Evolutionary conservation across 2,329 filamentous ascomycete species (phyloP), one percentile per base, ranked within the genome.

Genomic region (Cercospora sp.): DNA sequence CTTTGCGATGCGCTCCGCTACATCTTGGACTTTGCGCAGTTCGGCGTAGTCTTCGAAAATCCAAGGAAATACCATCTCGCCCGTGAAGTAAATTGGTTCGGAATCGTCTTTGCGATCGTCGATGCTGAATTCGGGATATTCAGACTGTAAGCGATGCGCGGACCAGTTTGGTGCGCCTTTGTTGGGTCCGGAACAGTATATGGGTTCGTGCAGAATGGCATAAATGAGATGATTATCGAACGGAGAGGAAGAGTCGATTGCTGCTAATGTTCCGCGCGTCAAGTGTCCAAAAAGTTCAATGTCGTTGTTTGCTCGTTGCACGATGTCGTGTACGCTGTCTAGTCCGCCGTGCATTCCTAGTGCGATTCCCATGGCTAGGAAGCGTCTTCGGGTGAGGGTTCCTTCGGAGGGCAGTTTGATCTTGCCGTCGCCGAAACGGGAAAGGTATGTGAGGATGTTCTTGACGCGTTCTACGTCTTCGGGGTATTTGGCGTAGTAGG

Each of bases 11-110:
- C 89, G 83, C 8, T 94, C 83, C 0, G 92, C 93, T 0, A 89
- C 90, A 10, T 87, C 83, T 64, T 86, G 86, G 58, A 98, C 80
- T 66, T 87, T 82, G n/a, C 81, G 81, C 20, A 98, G 87, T 78
- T 96, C 93, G 0, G 87, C 83, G 75, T 92, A 94, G 16, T 90
- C 90, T 42, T 93, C 88, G 72, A 97, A 94, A 84, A 94, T 91
- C 79, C 91, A 90, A 0, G 91, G 90, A 78, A 89, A 97, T 61
- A 97, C 87, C 93, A 97, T 97, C 81, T 98, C 94, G 68, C 94
- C 93, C 0, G 92, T 93, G 81, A 97, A 96, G 79, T 87, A 91
- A 23, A 95, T 82, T 0, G 90, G 89, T 2, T 81, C 77, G 26
- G 45, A 51, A 5, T 69, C 69, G 23, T 81, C 71, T 42, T 79